Evolutionary conservation across 148 eudicot species (phyloP), one percentile per base, ranked within the genome.

Genomic region (Rhododendron griersonianum): DNA sequence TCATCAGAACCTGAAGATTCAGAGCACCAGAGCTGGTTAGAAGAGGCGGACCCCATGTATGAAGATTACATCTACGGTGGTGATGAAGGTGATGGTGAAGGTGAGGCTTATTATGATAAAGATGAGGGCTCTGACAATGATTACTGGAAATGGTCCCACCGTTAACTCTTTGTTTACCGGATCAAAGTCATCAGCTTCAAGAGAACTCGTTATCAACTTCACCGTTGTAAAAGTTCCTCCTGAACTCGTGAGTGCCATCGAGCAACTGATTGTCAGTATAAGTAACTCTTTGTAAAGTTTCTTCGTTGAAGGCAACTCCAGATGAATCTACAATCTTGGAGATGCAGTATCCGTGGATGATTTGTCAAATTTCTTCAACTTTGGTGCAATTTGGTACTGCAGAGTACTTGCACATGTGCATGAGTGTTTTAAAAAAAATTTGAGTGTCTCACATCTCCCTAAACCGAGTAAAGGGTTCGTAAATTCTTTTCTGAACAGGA

Each of bases 21-120:
- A 51, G 47, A 48, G 15, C 59, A 47, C 81, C 81, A 47, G 7
- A 89, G 57, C 67, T 83, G 80, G 90, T 85, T 81, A 53, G 88
- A 91, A 74, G 91, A 90, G 88, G 87, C 44, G 16, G 83, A 84
- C 28, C 87, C 45, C 16, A 21, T 84, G 11, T 63, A 39, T 39
- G 92, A 90, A 33, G 91, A 86, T 83, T 91, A 90, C 41, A 55
- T 84, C 77, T 83, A 88, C 7, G 86, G 82, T 80, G 86, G 79
- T 80, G 50, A 41, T n/a, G 30, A 25, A 23, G 81, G 15, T 47
- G 81, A 44, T 1, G 53, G 50, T 21, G 80, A 19, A 9, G 73
- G 37, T 15, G 86, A 71, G 77, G 44, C 21, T 65, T 48, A 45
- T 30, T 63, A 65, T 86, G 44, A 53, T 73, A 78, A 75, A 45